Conservation (phyloP, 2,329 filamentous ascomycete species). For the Trichoderma asperellum region DNA sequence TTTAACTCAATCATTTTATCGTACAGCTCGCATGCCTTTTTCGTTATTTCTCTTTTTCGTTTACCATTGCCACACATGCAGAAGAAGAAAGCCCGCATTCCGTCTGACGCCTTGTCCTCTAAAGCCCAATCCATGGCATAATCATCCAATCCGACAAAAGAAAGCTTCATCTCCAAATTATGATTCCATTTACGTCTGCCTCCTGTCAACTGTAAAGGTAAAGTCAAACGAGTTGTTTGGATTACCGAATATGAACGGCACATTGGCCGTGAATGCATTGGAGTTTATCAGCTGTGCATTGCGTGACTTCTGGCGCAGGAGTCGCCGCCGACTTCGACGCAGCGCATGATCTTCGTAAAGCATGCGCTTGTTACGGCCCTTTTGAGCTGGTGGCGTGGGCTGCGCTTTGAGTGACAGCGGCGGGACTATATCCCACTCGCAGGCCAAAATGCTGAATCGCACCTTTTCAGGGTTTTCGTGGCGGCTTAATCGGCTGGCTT, state of each 20-base stretch:
- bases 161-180: background rate
- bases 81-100: background rate
- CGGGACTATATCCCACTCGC: conserved; percentile 45
- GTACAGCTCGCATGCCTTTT: background rate
- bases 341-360: conserved; percentile 35
- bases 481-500: conserved; percentile 39
- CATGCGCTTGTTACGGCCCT: conserved; percentile 37
- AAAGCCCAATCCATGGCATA: background rate
- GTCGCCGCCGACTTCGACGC: conserved; percentile 31
- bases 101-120: background rate
- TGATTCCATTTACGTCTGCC: conserved; percentile 10
- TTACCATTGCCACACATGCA: background rate
- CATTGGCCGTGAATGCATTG: conserved; percentile 14
- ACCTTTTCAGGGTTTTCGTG: conserved; percentile 44
- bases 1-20: conserved; percentile 9
- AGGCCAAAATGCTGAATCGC: conserved; percentile 48
- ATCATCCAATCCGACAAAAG: background rate
- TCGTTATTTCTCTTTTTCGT: background rate
- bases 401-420: conserved; percentile 29
- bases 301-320: conserved; percentile 14
- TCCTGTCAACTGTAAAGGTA: conserved; percentile 34
- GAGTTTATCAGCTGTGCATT: conserved; percentile 12
- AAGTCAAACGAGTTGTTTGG: conserved; percentile 35
- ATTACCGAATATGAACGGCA: conserved; percentile 36
- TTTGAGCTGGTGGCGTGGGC: conserved; percentile 32